Percentiles rank a stretch among this genome's conserved stretches.
These are phyloP conservation scores for Biancaea sappan DNA, from an alignment of 306 rosid genomes.

Conservation along the genomic window DNA sequence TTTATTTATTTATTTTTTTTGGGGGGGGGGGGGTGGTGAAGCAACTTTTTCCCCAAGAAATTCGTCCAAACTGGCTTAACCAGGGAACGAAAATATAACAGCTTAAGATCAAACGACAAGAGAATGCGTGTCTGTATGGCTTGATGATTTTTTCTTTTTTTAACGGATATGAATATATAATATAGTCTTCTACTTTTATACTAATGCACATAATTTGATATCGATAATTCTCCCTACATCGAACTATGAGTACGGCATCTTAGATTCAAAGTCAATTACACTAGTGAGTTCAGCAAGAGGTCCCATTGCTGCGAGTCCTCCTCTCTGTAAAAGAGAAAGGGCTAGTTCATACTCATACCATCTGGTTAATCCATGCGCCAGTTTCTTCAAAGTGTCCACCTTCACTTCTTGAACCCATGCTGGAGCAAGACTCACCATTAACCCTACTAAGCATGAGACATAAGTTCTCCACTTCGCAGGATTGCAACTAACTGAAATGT, in stretches of 20 bases:
- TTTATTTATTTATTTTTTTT: no score
- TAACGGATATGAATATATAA: background rate
- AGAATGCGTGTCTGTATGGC: no score
- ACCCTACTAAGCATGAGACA: constrained; percentile 61
- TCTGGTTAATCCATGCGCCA: constrained; percentile 57
- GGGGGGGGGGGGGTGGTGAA: no score
- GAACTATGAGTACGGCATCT: constrained; percentile 5
- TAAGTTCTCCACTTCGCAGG: constrained; percentile 70
- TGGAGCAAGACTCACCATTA: constrained; percentile 61
- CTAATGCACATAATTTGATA: background rate
- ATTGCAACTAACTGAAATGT: constrained; percentile 64
- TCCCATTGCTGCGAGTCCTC: constrained; percentile 68
- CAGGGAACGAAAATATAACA: no score
- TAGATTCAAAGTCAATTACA: constrained; percentile 32
- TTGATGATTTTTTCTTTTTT: no score
- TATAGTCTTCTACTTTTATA: background rate
- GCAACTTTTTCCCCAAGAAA: no score
- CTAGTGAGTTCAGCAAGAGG: constrained; percentile 62
- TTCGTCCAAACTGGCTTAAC: no score
- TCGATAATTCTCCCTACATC: background rate
- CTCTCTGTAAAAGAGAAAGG: constrained; percentile 65
- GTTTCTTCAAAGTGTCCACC: constrained; percentile 55
- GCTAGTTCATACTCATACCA: constrained; percentile 77
- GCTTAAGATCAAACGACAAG: no score
- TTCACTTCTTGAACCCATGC: constrained; percentile 68